These are phyloP conservation scores for Simplicillium aogashimaense DNA, from an alignment of 2,329 filamentous ascomycete genomes.

Conservation along the genomic window DNA sequence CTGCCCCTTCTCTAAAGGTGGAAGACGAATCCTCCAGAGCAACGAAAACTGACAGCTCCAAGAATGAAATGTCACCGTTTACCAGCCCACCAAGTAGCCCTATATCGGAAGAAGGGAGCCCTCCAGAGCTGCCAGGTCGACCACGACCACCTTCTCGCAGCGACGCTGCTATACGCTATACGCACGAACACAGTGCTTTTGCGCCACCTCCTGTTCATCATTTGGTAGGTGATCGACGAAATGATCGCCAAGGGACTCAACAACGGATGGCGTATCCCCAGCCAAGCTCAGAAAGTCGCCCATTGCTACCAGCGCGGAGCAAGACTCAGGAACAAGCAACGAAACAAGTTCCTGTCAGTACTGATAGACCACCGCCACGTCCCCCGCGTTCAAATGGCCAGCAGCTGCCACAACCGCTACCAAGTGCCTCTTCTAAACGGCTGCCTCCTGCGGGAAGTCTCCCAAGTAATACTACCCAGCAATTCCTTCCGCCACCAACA, in stretches of 20 bases:
- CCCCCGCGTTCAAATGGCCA: slow-evolving; percentile 26
- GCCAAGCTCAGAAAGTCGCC: slow-evolving; percentile 24
- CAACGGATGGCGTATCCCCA: no score
- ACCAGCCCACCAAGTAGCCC: slow-evolving; percentile 74
- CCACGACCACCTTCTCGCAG: slow-evolving; percentile 32
- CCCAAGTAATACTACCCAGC: slow-evolving; percentile 13
- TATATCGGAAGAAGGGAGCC: slow-evolving; percentile 40
- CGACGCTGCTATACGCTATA: slow-evolving; percentile 12
- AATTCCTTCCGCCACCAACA: slow-evolving; percentile 18
- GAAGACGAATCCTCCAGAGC: slow-evolving; percentile 1
- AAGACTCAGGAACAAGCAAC: slow-evolving; percentile 17
- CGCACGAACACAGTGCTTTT: slow-evolving; percentile 19
- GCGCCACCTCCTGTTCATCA: slow-evolving; percentile 46
- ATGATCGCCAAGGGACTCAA: no score
- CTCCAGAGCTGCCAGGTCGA: slow-evolving; percentile 37
- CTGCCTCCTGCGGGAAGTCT: no score
- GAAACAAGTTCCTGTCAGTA: slow-evolving; percentile 13
- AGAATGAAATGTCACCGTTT: slow-evolving; percentile 61
- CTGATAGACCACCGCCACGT: slow-evolving; percentile 30
- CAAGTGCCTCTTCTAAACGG: slow-evolving; percentile 5
- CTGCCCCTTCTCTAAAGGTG: not conserved
- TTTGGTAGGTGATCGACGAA: slow-evolving; percentile 16
- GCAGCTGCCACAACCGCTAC: not conserved
- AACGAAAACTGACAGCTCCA: slow-evolving; percentile 11
- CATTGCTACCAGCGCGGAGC: slow-evolving; percentile 40